Conservation (phyloP, 176 grass and related monocot species). For the Dactylis glomerata region DNA sequence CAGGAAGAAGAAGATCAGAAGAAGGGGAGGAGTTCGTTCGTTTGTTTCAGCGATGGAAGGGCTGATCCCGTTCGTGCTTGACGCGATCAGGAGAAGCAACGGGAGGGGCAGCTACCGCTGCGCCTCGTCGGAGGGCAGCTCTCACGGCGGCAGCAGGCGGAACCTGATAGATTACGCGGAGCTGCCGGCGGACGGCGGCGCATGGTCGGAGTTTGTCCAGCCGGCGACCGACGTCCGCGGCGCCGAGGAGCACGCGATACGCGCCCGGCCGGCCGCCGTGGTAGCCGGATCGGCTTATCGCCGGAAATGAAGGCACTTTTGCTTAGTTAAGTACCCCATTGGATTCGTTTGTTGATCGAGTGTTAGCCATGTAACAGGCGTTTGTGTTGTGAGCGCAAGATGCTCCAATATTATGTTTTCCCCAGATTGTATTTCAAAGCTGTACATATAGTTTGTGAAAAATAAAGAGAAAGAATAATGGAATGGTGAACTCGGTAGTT, state of each 20-base stretch:
- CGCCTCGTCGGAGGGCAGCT: slow-evolving; percentile 42
- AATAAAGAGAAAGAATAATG: background rate
- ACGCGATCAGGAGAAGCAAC: slow-evolving; percentile 61
- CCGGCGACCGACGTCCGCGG: background rate
- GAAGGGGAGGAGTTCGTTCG: background rate
- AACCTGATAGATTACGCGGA: slow-evolving; percentile 45
- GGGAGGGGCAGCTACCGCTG: slow-evolving; percentile 36
- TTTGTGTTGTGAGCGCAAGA: background rate
- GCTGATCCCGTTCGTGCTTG: slow-evolving; percentile 79
- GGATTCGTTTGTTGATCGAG: background rate
- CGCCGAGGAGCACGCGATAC: slow-evolving; percentile 2
- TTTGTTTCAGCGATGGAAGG: slow-evolving; percentile 57
- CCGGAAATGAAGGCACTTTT: slow-evolving; percentile 26
- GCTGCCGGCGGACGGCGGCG: slow-evolving; percentile 26
- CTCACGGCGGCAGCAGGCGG: slow-evolving; percentile 43
- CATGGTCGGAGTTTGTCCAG: slow-evolving; percentile 31
- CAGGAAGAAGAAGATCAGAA: background rate
- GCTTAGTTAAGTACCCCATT: background rate
- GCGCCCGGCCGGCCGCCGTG: background rate
- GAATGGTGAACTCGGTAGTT: background rate
- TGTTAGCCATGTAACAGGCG: background rate
- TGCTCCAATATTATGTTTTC: background rate
- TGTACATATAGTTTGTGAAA: background rate
- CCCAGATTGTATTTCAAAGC: background rate
- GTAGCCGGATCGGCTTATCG: slow-evolving; percentile 9